Conservation (phyloP, 2,329 filamentous ascomycete genomes). For the Cryphonectria japonica region DNA sequence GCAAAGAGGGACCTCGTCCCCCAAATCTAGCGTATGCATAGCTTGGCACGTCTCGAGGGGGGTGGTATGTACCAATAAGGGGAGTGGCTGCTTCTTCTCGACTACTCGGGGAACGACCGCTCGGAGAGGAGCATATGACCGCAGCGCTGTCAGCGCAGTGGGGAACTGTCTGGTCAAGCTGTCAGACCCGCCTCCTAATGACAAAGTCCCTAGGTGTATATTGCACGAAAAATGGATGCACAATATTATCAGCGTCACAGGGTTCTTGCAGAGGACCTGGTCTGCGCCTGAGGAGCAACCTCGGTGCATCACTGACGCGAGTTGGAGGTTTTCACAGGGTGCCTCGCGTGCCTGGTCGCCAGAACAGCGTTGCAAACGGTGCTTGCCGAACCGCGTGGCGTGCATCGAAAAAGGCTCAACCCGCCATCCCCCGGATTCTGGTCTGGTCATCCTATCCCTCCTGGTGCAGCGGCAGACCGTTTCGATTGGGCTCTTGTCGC, state of each 20-base stretch:
- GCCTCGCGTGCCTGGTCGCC: conserved; percentile 20
- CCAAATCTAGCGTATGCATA: background rate
- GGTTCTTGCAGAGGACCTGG: conserved; percentile 7
- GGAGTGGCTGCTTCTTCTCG: conserved; percentile 7
- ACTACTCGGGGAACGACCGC: conserved; percentile 21
- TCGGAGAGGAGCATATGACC: conserved; percentile 20
- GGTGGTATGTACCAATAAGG: background rate
- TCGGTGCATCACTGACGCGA: conserved; percentile 4
- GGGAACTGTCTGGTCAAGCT: conserved; percentile 17
- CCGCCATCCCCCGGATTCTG: conserved; percentile 20
- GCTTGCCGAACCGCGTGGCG: conserved; percentile 33
- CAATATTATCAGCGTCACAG: conserved; percentile 23
- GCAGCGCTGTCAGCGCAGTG: conserved; percentile 25
- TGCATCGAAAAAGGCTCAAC: conserved; percentile 22
- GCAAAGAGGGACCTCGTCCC: background rate
- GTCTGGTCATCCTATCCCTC: conserved; percentile 22
- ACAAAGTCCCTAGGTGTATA: conserved; percentile 1
- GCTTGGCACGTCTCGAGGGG: background rate
- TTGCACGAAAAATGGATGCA: conserved; percentile 14
- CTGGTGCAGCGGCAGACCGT: conserved; percentile 21
- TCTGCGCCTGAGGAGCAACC: conserved; percentile 16
- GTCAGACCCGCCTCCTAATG: conserved; percentile 14
- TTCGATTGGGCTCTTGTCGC: conserved; percentile 27
- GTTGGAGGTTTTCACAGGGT: conserved; percentile 7
- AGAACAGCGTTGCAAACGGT: conserved; percentile 32